These are phyloP conservation scores for Trichoderma simmonsii DNA, from an alignment of 2,329 filamentous ascomycete genomes.

Conservation along the genomic window DNA sequence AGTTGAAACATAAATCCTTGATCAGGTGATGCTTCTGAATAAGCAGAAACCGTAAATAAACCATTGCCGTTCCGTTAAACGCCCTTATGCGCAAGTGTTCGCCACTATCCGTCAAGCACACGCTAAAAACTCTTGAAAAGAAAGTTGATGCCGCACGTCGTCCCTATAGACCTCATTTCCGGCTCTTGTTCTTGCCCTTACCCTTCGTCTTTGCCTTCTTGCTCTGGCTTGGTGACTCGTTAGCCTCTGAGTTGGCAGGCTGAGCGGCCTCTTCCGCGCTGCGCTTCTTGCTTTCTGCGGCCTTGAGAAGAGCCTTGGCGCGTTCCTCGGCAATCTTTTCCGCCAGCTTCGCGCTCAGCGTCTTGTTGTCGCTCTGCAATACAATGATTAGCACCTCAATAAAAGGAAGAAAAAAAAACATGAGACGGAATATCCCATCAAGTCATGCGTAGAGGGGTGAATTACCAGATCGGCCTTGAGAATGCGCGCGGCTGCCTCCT, in stretches of 20 bases:
- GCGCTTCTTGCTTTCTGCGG: constrained; percentile 45
- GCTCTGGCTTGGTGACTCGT: constrained; percentile 30
- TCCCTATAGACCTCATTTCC: neutral
- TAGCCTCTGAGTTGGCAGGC: constrained; percentile 22
- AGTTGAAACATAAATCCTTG: neutral
- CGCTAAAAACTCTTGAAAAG: neutral
- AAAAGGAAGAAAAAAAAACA: neutral
- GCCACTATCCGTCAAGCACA: neutral
- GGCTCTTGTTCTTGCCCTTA: constrained; percentile 27
- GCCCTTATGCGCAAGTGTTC: neutral
- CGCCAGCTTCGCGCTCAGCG: constrained; percentile 49
- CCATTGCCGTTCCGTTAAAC: neutral
- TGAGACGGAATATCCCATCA: neutral
- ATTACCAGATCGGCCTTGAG: constrained; percentile 74
- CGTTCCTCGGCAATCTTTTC: constrained; percentile 57
- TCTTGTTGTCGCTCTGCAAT: constrained; percentile 48
- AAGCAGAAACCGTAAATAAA: neutral
- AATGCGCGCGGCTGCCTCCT: constrained; percentile 74
- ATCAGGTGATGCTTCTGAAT: neutral
- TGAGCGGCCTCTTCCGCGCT: constrained; percentile 34
- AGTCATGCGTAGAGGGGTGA: neutral
- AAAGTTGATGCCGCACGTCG: neutral
- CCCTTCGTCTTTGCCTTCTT: constrained; percentile 34
- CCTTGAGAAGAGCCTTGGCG: constrained; percentile 49
- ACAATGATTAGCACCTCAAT: constrained; percentile 16